Base-by-base conservation (phyloP, 257 asterid species). In the Ballota nigra region DNA sequence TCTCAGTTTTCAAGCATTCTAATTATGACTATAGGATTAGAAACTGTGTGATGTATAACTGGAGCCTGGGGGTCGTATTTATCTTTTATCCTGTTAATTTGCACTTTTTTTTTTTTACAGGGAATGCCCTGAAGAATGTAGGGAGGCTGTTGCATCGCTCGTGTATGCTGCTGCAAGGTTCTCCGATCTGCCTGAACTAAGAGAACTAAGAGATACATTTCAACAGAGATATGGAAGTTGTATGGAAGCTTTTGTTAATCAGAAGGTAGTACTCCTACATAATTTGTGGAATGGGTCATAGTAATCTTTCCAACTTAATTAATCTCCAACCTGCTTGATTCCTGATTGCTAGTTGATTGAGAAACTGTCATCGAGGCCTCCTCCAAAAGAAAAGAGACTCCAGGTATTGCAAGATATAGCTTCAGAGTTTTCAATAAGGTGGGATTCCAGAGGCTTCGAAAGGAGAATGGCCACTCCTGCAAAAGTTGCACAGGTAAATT, bases 91-190 rank as follows among this genome's bases (percentile, higher is more conserved):
- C 63, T 36, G 19, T 75, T 20, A 52, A 72, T 56, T 75, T 70
- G 78, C 71, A 52, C 60, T 72, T 77, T 38, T 75, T 55, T 77
- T 72, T 77, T 38, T 75, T 55, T 77, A 61, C 87, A 95, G 99
- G 80, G 91, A 82, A 56, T 95, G 99, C 80, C 98, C 98, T 69
- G 99, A 87, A 77, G 98, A 92, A 75, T 95, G 97, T 86, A 86
- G 93, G 81, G 96, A 89, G 75, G 84, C 86, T 74, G 90, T 92
- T 70, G 97, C 94, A 24, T 88, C 96, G 2, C 73, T 95, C 80
- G 87, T 92, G 86, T 89, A 88, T 87, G 99, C 99, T 71, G 99
- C 99, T 59, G 98, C 99, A 59, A 88, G 99, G 83, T 88, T 95
- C 83, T 92, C 98, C 41, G 98, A 95, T 80, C 82, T 92, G 73